Conservation (phyloP, 192 early-diverging fungal species). For the Phycomyces blakesleeanus region DNA sequence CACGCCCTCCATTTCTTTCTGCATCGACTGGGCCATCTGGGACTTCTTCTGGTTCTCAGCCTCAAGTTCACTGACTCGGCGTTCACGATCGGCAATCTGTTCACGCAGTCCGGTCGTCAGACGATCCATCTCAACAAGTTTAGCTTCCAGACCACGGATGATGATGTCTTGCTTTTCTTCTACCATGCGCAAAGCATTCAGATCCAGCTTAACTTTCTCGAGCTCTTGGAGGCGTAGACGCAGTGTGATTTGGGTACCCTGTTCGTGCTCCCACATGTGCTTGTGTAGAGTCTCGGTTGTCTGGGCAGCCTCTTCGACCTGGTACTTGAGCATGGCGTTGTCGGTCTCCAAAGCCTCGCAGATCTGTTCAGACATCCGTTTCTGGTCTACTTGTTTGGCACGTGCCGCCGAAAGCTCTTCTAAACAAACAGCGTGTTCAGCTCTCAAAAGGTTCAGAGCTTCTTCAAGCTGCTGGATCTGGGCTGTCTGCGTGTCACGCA, state of each 20-base stretch:
- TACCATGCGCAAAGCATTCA: conserved; percentile 22
- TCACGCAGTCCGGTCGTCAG: conserved; percentile 6
- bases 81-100: conserved; percentile 21
- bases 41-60: conserved; percentile 13
- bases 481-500: no score
- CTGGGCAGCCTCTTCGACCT: no score
- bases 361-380: no score
- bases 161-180: conserved; percentile 35
- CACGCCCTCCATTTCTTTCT: conserved; percentile 18
- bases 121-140: conserved; percentile 33
- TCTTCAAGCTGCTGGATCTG: no score
- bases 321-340: no score
- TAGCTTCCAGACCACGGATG: conserved; percentile 21
- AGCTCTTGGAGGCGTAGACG: conserved; percentile 23
- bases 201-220: conserved; percentile 27
- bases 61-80: conserved; percentile 15
- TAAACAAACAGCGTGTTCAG: no score
- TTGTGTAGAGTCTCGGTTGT: conserved; percentile 5
- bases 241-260: conserved; percentile 26
- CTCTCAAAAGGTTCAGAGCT: no score
- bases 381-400: no score
- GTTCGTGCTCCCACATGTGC: conserved; percentile 25
- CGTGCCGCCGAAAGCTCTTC: no score
- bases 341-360: no score
- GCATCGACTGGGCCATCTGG: conserved; percentile 1